Conservation (phyloP, 2,329 filamentous ascomycete genomes). For the Chrysoporthe puriensis region DNA sequence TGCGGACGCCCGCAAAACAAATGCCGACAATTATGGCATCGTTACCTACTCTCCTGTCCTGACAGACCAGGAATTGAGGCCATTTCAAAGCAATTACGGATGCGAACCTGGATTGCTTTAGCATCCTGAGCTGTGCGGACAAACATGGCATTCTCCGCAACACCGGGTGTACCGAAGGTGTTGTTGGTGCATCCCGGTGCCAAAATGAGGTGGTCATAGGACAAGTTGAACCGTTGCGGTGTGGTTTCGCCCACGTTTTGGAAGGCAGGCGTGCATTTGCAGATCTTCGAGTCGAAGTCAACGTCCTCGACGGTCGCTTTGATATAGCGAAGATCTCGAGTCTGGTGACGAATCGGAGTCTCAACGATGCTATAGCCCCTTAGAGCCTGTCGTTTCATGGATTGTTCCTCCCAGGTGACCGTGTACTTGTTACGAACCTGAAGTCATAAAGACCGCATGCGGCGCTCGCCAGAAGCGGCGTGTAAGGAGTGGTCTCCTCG, state of each 20-base stretch:
- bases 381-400: background rate
- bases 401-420: no score
- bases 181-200: slow-evolving; percentile 27
- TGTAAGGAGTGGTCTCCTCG: slow-evolving; percentile 25
- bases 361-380: slow-evolving; percentile 17
- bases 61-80: slow-evolving; percentile 23
- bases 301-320: slow-evolving; percentile 23
- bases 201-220: slow-evolving; percentile 23
- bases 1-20: background rate
- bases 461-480: slow-evolving; percentile 22
- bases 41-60: slow-evolving; percentile 21
- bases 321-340: slow-evolving; percentile 18
- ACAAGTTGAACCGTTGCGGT: slow-evolving; percentile 9
- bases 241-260: slow-evolving; percentile 7
- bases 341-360: slow-evolving; percentile 21
- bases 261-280: slow-evolving; percentile 18
- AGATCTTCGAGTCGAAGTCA: slow-evolving; percentile 20
- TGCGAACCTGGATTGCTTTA: slow-evolving; percentile 22
- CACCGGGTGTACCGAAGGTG: slow-evolving; percentile 22
- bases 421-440: slow-evolving; percentile 5
- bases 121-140: slow-evolving; percentile 24
- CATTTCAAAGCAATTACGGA: slow-evolving; percentile 24
- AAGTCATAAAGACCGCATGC: slow-evolving; percentile 25
- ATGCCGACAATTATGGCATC: background rate
- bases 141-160: slow-evolving; percentile 22